phyloP scores from a whole-genome alignment of 2,329 filamentous ascomycete species.

The Phaeosphaeria sp. region DNA sequence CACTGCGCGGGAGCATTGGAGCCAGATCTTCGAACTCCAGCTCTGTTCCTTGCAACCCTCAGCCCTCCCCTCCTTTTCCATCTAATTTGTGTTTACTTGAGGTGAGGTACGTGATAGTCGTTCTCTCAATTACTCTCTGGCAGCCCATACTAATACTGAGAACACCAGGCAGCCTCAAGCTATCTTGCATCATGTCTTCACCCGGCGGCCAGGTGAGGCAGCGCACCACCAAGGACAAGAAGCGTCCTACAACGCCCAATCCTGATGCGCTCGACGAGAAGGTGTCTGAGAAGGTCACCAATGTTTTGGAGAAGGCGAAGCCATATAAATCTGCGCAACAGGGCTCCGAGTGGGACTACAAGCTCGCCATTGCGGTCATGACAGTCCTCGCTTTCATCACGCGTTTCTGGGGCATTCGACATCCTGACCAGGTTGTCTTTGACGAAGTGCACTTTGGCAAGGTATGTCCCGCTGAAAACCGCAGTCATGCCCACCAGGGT shows the following conservation, averaged over 20 bases:
- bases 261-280: slow-evolving; percentile 30
- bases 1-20: slow-evolving; percentile 20
- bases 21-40: slow-evolving; percentile 28
- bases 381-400: slow-evolving; percentile 87
- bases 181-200: slow-evolving; percentile 45
- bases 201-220: slow-evolving; percentile 46
- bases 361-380: slow-evolving; percentile 76
- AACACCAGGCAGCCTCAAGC: slow-evolving; percentile 33
- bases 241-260: slow-evolving; percentile 46
- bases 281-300: slow-evolving; percentile 33
- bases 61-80: slow-evolving; percentile 21
- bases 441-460: slow-evolving; percentile 99
- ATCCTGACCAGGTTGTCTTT: slow-evolving; percentile 96
- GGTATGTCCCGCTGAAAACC: slow-evolving; percentile 60
- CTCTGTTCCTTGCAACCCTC: slow-evolving; percentile 18
- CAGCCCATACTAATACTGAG: slow-evolving; percentile 18
- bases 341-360: slow-evolving; percentile 80
- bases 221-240: slow-evolving; percentile 48
- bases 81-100: slow-evolving; percentile 21
- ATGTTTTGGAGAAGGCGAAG: slow-evolving; percentile 41
- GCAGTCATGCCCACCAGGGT: neutral
- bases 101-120: slow-evolving; percentile 27
- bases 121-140: slow-evolving; percentile 3
- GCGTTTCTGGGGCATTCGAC: slow-evolving; percentile 93
- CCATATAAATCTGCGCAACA: slow-evolving; percentile 41